Conservation (phyloP, 768 basidiomycete species). For the Tulasnella sp. region DNA sequence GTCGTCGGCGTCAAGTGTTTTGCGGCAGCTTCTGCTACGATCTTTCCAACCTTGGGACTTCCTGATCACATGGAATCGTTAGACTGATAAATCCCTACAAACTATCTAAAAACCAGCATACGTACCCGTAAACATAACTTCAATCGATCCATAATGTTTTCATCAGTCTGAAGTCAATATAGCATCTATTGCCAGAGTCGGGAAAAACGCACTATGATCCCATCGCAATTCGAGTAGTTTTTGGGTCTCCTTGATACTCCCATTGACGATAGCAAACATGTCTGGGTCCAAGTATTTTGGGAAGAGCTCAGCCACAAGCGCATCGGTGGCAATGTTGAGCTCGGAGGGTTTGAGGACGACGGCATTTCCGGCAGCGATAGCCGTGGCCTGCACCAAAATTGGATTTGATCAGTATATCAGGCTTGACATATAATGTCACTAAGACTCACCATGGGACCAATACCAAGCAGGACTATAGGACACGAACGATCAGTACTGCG, state of each 20-base stretch:
- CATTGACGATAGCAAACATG: constrained; percentile 57
- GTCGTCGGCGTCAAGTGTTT: constrained; percentile 46
- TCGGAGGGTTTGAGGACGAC: constrained; percentile 73
- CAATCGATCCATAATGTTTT: background rate
- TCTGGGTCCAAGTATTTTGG: constrained; percentile 66
- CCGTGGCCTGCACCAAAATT: constrained; percentile 23
- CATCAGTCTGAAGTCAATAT: background rate
- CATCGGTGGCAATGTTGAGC: constrained; percentile 41
- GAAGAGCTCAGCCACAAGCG: constrained; percentile 55
- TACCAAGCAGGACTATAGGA: too few species aligned
- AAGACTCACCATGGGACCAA: too few species aligned
- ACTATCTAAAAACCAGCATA: background rate
- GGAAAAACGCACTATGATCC: constrained; percentile 13
- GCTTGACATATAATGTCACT: background rate
- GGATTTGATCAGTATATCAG: too few species aligned
- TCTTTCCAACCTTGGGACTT: constrained; percentile 38
- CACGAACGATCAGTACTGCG: too few species aligned
- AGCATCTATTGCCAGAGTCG: background rate
- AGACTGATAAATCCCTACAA: background rate
- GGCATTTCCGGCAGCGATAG: constrained; percentile 69
- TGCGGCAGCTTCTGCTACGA: constrained; percentile 43
- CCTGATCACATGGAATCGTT: constrained; percentile 31
- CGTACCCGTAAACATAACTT: constrained; percentile 22
- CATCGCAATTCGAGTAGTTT: constrained; percentile 24
- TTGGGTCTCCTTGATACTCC: constrained; percentile 52